Base-by-base conservation (phyloP, 2,329 filamentous ascomycete species). In the Aspergillus ochraceus region DNA sequence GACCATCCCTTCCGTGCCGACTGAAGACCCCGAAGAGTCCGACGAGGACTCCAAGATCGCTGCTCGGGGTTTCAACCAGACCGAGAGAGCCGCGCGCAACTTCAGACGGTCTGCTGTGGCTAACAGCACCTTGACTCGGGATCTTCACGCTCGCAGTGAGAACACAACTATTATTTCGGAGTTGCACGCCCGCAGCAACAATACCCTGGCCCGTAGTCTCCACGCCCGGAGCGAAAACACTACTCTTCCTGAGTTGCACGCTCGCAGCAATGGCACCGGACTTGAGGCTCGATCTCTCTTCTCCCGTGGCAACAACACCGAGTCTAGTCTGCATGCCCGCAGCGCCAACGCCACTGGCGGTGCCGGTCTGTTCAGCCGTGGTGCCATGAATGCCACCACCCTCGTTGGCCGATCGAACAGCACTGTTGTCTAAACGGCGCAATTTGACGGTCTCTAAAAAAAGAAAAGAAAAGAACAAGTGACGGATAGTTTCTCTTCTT, bases 341-440 rank as follows among this genome's bases (percentile, higher is more conserved):
- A 9, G 53, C 26, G 9, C 54, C 19, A 61, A 62, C 29, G 36
- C 22, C 42, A 57, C 55, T 19, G 55, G 36, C 42, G 55, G 52
- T n/a, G n/a, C 60, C 10, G 58, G 39, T 49, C 47, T 59, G 17
- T 19, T 55, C 46, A 64, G 63, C 49, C 26, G 49, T 29, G 65
- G 59, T 54, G 57, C 57, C 6, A n/a, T 45, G 2, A 42, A 52
- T 24, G 60, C 45, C 20, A 24, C 22, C 20, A 42, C 47, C 14
- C 52, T 57, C 30, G 46, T 32, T 24, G 12, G n/a, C 14, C 51
- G 57, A 22, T 52, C 49, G 46, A 65, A 65, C 22, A 47, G 56
- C 5, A 65, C 64, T 30, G 29, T 39, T 14, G 45, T 60, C 29
- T 54, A 58, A 36, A 39, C 52, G 12, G 54, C 51, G 14, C 14